Conservation (phyloP, 2,329 filamentous ascomycete species). For the Alternaria longipes region DNA sequence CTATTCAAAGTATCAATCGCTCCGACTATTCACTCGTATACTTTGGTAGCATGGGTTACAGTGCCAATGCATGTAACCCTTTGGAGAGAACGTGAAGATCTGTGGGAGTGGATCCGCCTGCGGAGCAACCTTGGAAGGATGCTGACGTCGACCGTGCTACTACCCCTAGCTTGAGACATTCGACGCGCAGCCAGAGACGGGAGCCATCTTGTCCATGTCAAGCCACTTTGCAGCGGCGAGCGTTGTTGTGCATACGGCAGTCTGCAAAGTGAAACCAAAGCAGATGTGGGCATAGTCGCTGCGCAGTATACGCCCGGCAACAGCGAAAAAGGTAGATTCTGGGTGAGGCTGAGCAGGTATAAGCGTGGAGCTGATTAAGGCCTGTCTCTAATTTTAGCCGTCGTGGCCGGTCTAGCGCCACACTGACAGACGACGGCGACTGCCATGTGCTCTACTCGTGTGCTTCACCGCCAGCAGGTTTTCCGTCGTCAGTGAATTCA, state of each 20-base stretch:
- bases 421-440: slow-evolving; percentile 14
- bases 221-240: background rate
- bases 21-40: slow-evolving; percentile 1
- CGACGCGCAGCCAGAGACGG: slow-evolving; percentile 1
- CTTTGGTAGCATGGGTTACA: slow-evolving; percentile 6
- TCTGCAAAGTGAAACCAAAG: background rate
- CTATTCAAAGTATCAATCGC: slow-evolving; percentile 1
- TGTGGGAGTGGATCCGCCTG: slow-evolving; percentile 13
- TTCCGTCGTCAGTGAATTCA: background rate
- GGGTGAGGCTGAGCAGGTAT: slow-evolving; percentile 38
- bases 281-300: background rate
- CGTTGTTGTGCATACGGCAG: background rate
- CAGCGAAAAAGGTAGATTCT: slow-evolving; percentile 13
- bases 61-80: slow-evolving; percentile 13
- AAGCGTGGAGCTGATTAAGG: slow-evolving; percentile 30
- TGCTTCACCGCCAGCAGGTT: slow-evolving; percentile 22
- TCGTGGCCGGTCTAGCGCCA: slow-evolving; percentile 29
- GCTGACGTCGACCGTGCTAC: slow-evolving; percentile 24
- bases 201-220: background rate
- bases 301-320: background rate
- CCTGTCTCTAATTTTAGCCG: slow-evolving; percentile 33
- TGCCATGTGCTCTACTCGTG: slow-evolving; percentile 14
- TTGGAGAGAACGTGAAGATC: slow-evolving; percentile 7
- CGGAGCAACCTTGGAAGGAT: slow-evolving; percentile 5
- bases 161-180: slow-evolving; percentile 13